These are phyloP conservation scores for Aspergillus unguis DNA, from an alignment of 2,329 filamentous ascomycete genomes.

Conservation along the genomic window DNA sequence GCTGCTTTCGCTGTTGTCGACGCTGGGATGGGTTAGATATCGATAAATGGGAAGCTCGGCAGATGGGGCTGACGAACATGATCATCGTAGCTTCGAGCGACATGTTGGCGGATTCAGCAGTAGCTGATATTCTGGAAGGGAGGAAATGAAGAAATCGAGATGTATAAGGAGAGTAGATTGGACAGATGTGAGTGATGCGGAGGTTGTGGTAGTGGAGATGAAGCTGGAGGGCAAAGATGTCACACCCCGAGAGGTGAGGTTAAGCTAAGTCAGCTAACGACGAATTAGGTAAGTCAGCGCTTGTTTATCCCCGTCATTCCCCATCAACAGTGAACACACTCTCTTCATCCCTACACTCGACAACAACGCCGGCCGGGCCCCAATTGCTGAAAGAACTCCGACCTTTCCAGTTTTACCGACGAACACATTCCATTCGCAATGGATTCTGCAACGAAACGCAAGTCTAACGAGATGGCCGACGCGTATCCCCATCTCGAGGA, in stretches of 20 bases:
- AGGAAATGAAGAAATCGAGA: background rate
- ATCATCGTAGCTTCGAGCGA: constrained; percentile 99
- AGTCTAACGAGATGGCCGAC: constrained; percentile 36
- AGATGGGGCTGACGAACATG: constrained; percentile 50
- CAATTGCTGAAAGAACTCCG: background rate
- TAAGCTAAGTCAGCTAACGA: constrained; percentile 16
- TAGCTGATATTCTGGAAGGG: constrained; percentile 24
- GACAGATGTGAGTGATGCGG: background rate
- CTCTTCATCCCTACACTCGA: constrained; percentile 9
- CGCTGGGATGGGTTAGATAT: constrained; percentile 47
- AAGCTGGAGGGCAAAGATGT: constrained; percentile 15
- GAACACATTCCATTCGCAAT: constrained; percentile 24
- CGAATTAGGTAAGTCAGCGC: constrained; percentile 29
- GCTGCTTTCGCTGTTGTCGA: constrained; percentile 98
- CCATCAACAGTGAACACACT: constrained; percentile 10
- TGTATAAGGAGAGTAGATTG: background rate
- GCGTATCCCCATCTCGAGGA: constrained; percentile 47
- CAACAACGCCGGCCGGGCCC: background rate
- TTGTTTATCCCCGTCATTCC: constrained; percentile 41
- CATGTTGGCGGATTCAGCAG: constrained; percentile 62
- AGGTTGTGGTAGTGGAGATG: background rate
- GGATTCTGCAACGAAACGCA: constrained; percentile 40
- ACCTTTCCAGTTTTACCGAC: background rate
- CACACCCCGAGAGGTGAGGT: constrained; percentile 14
- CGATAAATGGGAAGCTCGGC: constrained; percentile 12